Evolutionary conservation across 768 basidiomycete species (phyloP).

Genomic region (Boletus insuetus): DNA sequence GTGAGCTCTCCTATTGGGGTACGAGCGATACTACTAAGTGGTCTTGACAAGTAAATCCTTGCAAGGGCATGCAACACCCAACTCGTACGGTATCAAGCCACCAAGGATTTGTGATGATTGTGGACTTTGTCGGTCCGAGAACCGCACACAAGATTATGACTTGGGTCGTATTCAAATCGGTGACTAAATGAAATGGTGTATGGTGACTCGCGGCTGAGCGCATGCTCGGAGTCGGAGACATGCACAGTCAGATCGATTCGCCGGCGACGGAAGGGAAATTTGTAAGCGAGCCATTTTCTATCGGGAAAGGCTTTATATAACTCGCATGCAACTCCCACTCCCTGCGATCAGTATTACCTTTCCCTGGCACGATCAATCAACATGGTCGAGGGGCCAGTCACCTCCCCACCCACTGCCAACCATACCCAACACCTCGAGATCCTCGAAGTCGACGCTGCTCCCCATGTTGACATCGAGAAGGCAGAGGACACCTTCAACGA

Average conservation of each 20-base stretch:
- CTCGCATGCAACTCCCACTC: not conserved
- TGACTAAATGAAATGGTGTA: not conserved
- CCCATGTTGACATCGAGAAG: conserved; percentile 46
- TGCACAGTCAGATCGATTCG: not conserved
- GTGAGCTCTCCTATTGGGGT: not conserved
- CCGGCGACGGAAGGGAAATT: not conserved
- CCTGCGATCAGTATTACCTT: not conserved
- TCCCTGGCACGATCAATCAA: not conserved
- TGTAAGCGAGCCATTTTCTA: conserved; percentile 13
- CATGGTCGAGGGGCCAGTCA: conserved; percentile 8
- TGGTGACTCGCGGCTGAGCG: not conserved
- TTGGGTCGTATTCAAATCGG: not conserved
- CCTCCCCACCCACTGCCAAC: not conserved
- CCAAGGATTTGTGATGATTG: not conserved
- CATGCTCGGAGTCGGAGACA: not conserved
- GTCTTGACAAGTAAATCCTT: too few species aligned
- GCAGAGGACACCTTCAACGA: conserved; percentile 56
- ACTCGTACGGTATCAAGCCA: not conserved
- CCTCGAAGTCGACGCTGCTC: conserved; percentile 19
- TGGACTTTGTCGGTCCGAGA: not conserved
- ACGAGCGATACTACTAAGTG: too few species aligned
- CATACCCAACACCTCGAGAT: conserved; percentile 17
- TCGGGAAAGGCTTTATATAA: conserved; percentile 12
- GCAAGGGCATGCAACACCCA: too few species aligned
- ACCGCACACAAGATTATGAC: not conserved